A percentile compares a stretch with the other conserved stretches of the same genome.
These are phyloP conservation scores for Diaporthe aspalathi DNA, from an alignment of 2,329 filamentous ascomycete species.

Conservation along the genomic window DNA sequence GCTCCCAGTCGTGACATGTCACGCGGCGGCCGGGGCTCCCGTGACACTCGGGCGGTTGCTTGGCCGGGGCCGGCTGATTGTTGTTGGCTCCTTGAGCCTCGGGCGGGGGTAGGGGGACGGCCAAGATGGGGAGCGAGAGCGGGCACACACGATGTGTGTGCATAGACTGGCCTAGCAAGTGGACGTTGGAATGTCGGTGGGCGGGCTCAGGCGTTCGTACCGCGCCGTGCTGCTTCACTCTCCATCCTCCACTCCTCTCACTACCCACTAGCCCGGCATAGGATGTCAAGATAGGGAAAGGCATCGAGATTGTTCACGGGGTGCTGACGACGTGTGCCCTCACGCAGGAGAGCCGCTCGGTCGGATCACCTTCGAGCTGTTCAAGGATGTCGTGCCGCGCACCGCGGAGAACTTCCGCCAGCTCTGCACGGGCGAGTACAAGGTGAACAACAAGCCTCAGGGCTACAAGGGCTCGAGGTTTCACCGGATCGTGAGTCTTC, in stretches of 20 bases:
- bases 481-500: slow-evolving; percentile 81
- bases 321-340: background rate
- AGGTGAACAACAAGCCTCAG: slow-evolving; percentile 81
- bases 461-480: slow-evolving; percentile 97
- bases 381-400: slow-evolving; percentile 83
- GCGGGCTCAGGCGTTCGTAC: background rate
- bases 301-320: background rate
- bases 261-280: slow-evolving; percentile 1
- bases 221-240: background rate
- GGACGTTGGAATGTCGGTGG: background rate
- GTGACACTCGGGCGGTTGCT: background rate
- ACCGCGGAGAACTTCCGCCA: slow-evolving; percentile 98
- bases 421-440: slow-evolving; percentile 94
- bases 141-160: background rate
- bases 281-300: background rate
- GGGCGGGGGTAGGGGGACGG: background rate
- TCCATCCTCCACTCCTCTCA: background rate
- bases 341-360: slow-evolving; percentile 82
- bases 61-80: background rate
- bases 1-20: background rate
- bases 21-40: background rate
- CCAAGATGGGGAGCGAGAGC: background rate
- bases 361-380: slow-evolving; percentile 90
- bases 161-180: background rate
- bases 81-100: too few relatives aligned